These are phyloP conservation scores for Parathielavia hyrcaniae DNA, from an alignment of 495 filamentous ascomycete genomes.

Conservation along the genomic window DNA sequence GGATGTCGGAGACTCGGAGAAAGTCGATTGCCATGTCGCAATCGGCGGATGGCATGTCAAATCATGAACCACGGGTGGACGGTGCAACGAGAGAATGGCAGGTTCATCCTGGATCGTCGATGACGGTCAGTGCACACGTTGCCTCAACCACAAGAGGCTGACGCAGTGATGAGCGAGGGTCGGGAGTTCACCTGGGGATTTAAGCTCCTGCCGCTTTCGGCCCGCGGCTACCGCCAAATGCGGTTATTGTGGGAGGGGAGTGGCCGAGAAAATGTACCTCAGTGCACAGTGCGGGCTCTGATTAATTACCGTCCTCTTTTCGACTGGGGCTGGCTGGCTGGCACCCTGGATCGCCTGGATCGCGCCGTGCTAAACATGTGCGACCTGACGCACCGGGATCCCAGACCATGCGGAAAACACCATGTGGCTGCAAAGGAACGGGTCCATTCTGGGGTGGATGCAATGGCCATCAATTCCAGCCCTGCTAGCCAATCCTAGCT, in stretches of 20 bases:
- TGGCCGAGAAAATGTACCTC: background rate
- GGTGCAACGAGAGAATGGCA: background rate
- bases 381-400: slow-evolving; percentile 17
- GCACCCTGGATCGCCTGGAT: background rate
- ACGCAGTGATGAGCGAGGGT: background rate
- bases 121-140: too few species aligned
- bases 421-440: slow-evolving; percentile 24
- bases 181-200: background rate
- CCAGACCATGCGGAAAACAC: slow-evolving; percentile 20
- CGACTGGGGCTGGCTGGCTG: slow-evolving; percentile 2
- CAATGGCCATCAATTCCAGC: slow-evolving; percentile 8
- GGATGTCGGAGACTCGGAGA: too few species aligned
- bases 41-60: too few species aligned
- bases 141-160: too few species aligned
- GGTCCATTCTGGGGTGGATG: slow-evolving; percentile 13
- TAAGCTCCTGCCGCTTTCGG: slow-evolving; percentile 19
- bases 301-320: background rate
- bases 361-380: background rate
- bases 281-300: background rate
- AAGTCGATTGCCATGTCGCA: too few species aligned
- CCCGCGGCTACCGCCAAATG: background rate
- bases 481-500: slow-evolving; percentile 13
- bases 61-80: too few species aligned
- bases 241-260: background rate
- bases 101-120: background rate